Base-by-base conservation (phyloP, 1,139 yeast species). In the Waltiozyma sp. region DNA sequence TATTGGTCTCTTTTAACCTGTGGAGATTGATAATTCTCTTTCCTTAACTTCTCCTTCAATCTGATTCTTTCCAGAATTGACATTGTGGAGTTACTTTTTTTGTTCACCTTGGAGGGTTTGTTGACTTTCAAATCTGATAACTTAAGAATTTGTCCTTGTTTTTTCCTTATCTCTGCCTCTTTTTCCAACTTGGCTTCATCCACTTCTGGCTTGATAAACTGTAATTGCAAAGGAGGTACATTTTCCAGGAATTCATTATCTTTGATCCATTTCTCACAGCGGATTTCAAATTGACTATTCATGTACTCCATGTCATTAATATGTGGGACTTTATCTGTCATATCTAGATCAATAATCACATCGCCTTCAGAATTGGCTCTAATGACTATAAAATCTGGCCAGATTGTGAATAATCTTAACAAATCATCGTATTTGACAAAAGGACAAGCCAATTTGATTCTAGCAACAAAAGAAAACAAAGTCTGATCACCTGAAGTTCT, bases 21-120 rank as follows among this genome's bases (percentile, higher is more conserved):
- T 2, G 70, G 68, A 1, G 66, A 31, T 0, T 45, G 21, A 7
- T 41, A 36, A 10, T 42, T 44, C 19, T 53, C 53, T 11, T 52
- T 51, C 8, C 45, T 51, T 9, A 51, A 43, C 39, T 58, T 53
- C 45, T 70, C 74, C 45, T 67, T 69, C 24, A 59, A 42, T 44
- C 56, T 59, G 37, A 70, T 68, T 41, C 77, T 52, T 45, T 73
- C 75, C 3, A 72, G 51, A 7, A 73, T 52, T 1, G 73, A 60
- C 11, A 70, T 48, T 13, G 35, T 35, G 15, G 28, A 41, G 4
- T 36, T 43, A 8, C 8, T 8, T 14, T n/a, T 18, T 2, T 15
- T 37, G 6, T 41, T 41, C 46, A 8, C n/a, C 13, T 26, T 26
- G 28, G 28, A 33, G 19, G 19, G 31, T 41, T 9, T 36, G n/a